Percentiles rank a stretch among this genome's conserved stretches.
phyloP scores from a whole-genome alignment of 768 basidiomycete species.

The Scleroderma bovista region DNA sequence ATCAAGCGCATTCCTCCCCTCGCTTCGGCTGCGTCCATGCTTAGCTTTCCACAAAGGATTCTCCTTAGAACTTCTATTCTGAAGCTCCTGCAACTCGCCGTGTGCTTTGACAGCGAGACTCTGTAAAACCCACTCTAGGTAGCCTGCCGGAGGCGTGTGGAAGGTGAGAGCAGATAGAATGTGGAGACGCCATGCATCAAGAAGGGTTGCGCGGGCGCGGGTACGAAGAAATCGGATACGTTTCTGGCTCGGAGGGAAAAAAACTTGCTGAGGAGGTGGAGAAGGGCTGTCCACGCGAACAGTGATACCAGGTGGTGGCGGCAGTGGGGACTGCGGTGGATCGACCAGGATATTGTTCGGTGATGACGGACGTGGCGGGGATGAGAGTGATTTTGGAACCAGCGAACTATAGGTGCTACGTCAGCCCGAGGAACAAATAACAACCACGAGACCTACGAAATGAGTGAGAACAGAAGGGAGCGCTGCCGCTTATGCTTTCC shows the following conservation, averaged over 20 bases:
- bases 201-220: constrained; percentile 59
- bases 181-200: constrained; percentile 61
- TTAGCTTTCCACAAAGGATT: constrained; percentile 16
- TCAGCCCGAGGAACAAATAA: constrained; percentile 6
- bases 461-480: constrained; percentile 64
- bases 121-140: constrained; percentile 28
- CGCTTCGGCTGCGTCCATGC: constrained; percentile 42
- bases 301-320: constrained; percentile 23
- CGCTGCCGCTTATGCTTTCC: constrained; percentile 63
- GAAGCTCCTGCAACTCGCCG: constrained; percentile 13
- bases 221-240: constrained; percentile 44
- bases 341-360: constrained; percentile 12
- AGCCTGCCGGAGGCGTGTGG: constrained; percentile 28
- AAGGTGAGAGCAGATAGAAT: constrained; percentile 47
- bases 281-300: constrained; percentile 21
- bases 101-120: constrained; percentile 16
- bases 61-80: constrained; percentile 1
- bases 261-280: constrained; percentile 15
- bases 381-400: constrained; percentile 29
- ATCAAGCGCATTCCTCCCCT: constrained; percentile 38
- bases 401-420: constrained; percentile 15
- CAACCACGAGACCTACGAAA: constrained; percentile 39
- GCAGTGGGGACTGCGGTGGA: constrained; percentile 26
- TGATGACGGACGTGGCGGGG: constrained; percentile 14
- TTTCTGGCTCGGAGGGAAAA: constrained; percentile 6